Evolutionary conservation across 2,329 filamentous ascomycete species (phyloP).

Genomic region (Colletotrichum chrysophilum): DNA sequence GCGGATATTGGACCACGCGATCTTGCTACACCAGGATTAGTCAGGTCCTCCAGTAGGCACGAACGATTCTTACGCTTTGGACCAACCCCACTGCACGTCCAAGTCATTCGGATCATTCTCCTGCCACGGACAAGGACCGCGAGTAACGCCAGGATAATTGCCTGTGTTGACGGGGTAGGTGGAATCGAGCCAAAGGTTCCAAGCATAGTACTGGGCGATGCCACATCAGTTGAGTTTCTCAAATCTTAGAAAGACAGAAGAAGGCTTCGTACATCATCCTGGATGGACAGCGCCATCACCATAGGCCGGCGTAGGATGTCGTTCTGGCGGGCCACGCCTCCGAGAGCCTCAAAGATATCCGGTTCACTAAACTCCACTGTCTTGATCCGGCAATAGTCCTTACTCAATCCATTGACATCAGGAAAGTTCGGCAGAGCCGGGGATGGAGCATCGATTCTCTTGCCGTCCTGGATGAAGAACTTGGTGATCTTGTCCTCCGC

Average conservation of each 20-base stretch:
- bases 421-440: neutral
- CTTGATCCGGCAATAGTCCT: neutral
- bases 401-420: neutral
- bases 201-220: neutral
- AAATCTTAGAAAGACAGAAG: rapidly evolving
- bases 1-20: constrained; percentile 54
- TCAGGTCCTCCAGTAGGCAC: neutral
- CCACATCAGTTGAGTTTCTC: neutral
- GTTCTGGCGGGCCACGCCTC: neutral
- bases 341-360: neutral
- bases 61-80: neutral
- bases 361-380: neutral
- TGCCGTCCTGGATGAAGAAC: constrained; percentile 66
- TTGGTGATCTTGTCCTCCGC: constrained; percentile 55
- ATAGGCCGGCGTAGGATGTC: neutral
- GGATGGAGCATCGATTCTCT: constrained; percentile 53
- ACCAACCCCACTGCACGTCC: neutral
- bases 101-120: neutral
- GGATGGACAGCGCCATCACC: constrained; percentile 16
- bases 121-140: neutral
- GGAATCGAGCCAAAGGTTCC: constrained; percentile 13
- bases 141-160: neutral
- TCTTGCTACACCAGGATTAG: constrained; percentile 30
- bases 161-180: neutral
- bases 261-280: neutral